Evolutionary conservation across 805 yeast genomes (phyloP), one percentile per base, ranked within the genome.

Genomic region (Yarrowia bubula): DNA sequence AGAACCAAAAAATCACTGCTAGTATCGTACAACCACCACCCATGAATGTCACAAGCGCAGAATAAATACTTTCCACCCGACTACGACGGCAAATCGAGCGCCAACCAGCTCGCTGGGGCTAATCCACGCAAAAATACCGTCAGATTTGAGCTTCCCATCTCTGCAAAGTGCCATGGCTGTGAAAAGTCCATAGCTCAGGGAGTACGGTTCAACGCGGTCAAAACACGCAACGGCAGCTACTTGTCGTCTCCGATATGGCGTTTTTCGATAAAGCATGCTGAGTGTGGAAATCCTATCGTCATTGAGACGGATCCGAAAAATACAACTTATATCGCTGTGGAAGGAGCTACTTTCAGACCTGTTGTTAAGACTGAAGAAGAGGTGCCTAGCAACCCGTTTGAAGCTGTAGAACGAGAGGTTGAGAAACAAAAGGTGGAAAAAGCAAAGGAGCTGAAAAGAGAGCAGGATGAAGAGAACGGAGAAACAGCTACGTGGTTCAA

Each of bases 31-130:
- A n/a, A n/a, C n/a, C n/a, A 28, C n/a, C 33, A 42, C 50, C 64
- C 64, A 43, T 44, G 50, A 13, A 58, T 58, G 64, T 43, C 64
- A n/a, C 64, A 58, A 15, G 76, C 74, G 14, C 71, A 65, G 47
- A 74, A 74, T 65, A 71, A 72, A 51, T 74, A 74, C 63, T 72
- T 71, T 66, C 76, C 76, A 4, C 76, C 76, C 8, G 76, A 74
- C 33, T 73, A 74, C 60, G 41, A 37, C 39, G 60, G 37, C 31
- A 33, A 39, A 14, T 43, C 58, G 10, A 13, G 42, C 13, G 50
- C 37, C 18, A 41, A 50, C 18, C 76, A 71, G 65, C 69, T 74
- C 2, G 73, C 74, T 1, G 76, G 76, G 10, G 69, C 67, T 17
- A 55, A 55, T 8, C 15, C 61, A 4, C 28, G 39, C 15, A 55